Percentiles rank a stretch among this genome's conserved stretches.
phyloP scores from a whole-genome alignment of 306 rosid genomes.

The Mimosa bimucronata region DNA sequence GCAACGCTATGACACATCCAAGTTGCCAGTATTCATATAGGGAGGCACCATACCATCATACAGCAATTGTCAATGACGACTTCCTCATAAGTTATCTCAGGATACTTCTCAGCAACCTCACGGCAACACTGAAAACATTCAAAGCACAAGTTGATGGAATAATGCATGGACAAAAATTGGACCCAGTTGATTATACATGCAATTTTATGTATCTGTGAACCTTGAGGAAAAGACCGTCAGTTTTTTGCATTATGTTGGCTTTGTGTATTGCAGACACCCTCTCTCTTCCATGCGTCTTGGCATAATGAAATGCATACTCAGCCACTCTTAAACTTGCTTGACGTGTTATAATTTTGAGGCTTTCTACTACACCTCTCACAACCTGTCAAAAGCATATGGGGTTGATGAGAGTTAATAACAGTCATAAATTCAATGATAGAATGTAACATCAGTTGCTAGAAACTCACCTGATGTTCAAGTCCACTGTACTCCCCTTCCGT shows the following conservation, averaged over 20 bases:
- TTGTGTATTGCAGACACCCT: slow-evolving; percentile 99
- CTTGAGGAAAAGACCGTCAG: slow-evolving; percentile 93
- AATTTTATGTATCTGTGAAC: slow-evolving; percentile 27
- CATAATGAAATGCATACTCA: slow-evolving; percentile 98
- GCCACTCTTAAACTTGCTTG: slow-evolving; percentile 99
- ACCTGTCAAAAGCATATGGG: slow-evolving; percentile 60
- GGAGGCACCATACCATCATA: slow-evolving; percentile 77
- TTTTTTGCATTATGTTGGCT: slow-evolving; percentile 99
- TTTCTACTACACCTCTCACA: slow-evolving; percentile 98
- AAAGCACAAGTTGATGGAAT: slow-evolving; percentile 26
- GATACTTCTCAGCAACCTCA: slow-evolving; percentile 97
- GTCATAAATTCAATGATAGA: slow-evolving; percentile 22
- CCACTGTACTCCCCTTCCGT: slow-evolving; percentile 99
- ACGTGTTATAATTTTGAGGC: slow-evolving; percentile 97
- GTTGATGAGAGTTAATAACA: slow-evolving; percentile 25
- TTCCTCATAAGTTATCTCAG: slow-evolving; percentile 92
- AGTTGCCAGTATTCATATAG: slow-evolving; percentile 30
- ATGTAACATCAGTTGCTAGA: not conserved
- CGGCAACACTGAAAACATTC: slow-evolving; percentile 82
- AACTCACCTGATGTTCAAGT: slow-evolving; percentile 95
- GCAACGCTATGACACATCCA: slow-evolving; percentile 32
- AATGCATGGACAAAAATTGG: not conserved
- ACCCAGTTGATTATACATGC: slow-evolving; percentile 2
- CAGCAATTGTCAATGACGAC: slow-evolving; percentile 98
- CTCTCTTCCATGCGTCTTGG: slow-evolving; percentile 89